phyloP scores from a whole-genome alignment of 2,329 filamentous ascomycete genomes.

The Ophiostoma ips region DNA sequence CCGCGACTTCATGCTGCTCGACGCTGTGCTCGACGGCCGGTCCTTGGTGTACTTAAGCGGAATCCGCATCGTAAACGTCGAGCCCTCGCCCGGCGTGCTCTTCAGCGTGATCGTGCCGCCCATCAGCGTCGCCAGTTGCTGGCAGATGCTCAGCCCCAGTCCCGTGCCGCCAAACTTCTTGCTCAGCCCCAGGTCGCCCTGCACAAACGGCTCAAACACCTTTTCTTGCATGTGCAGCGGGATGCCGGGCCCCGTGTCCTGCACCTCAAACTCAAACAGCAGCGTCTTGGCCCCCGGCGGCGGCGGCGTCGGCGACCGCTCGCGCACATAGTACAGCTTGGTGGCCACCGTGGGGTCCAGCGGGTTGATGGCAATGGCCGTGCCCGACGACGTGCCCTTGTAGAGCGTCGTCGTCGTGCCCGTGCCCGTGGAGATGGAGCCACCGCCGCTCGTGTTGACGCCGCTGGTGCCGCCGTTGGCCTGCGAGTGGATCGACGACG shows the following conservation, averaged over 20 bases:
- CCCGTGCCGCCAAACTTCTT: constrained; percentile 87
- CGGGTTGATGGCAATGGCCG: constrained; percentile 48
- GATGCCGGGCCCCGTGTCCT: constrained; percentile 81
- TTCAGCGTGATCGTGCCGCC: constrained; percentile 58
- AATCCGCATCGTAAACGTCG: constrained; percentile 70
- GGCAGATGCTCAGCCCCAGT: constrained; percentile 76
- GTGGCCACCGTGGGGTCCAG: constrained; percentile 36
- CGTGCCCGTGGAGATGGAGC: constrained; percentile 13
- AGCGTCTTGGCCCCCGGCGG: constrained; percentile 51
- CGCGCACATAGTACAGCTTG: constrained; percentile 32
- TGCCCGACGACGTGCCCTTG: constrained; percentile 27
- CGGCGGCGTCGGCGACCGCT: constrained; percentile 45
- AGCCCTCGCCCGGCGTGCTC: constrained; percentile 60
- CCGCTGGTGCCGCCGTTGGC: constrained; percentile 13
- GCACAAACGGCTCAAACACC: constrained; percentile 89
- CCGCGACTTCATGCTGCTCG: constrained; percentile 38
- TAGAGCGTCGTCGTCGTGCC: constrained; percentile 9
- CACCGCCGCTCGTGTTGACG: constrained; percentile 13
- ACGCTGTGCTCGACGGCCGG: constrained; percentile 37
- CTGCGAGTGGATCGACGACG: constrained; percentile 34
- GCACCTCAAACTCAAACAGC: constrained; percentile 74
- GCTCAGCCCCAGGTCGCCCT: constrained; percentile 78
- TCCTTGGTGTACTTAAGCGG: constrained; percentile 66
- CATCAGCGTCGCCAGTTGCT: constrained; percentile 74
- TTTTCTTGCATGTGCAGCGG: constrained; percentile 61